Evolutionary conservation across 139 green algal genomes (phyloP).

Genomic region (Medakamo hakoo): DNA sequence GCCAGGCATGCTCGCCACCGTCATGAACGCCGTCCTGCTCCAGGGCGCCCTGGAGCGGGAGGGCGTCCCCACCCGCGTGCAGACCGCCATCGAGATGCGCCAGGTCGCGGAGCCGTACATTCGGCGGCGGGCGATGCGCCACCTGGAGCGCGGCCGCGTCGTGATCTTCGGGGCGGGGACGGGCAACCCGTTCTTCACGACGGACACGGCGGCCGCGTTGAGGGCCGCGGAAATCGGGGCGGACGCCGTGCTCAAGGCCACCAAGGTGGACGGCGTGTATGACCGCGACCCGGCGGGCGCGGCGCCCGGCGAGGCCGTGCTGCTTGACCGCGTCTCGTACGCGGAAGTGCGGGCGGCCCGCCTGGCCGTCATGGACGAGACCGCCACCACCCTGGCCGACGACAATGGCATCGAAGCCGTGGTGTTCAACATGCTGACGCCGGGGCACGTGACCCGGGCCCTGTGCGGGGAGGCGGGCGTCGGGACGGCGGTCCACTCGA

Average conservation of each 20-base stretch:
- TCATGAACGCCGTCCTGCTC: conserved; percentile 94
- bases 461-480: conserved; percentile 14
- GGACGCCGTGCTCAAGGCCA: conserved; percentile 83
- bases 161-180: conserved; percentile 94
- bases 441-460: conserved; percentile 48
- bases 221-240: conserved; percentile 88
- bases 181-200: conserved; percentile 98
- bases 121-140: conserved; percentile 73
- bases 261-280: conserved; percentile 96
- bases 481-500: conserved; percentile 13
- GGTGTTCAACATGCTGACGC: conserved; percentile 72
- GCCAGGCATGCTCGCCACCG: conserved; percentile 96
- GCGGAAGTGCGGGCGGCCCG: conserved; percentile 28
- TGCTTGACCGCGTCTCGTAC: conserved; percentile 46
- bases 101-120: conserved; percentile 98
- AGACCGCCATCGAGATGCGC: conserved; percentile 91
- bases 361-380: conserved; percentile 85
- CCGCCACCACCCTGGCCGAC: conserved; percentile 93
- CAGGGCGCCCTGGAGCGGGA: conserved; percentile 48
- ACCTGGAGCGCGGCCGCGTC: conserved; percentile 83
- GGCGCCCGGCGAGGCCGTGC: conserved; percentile 33
- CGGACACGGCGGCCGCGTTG: conserved; percentile 89
- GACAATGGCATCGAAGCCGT: conserved; percentile 89
- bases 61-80: conserved; percentile 56
- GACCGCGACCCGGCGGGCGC: conserved; percentile 72